Conservation (phyloP, 805 yeast genomes). For the Wickerhamomyces sydowiorum region DNA sequence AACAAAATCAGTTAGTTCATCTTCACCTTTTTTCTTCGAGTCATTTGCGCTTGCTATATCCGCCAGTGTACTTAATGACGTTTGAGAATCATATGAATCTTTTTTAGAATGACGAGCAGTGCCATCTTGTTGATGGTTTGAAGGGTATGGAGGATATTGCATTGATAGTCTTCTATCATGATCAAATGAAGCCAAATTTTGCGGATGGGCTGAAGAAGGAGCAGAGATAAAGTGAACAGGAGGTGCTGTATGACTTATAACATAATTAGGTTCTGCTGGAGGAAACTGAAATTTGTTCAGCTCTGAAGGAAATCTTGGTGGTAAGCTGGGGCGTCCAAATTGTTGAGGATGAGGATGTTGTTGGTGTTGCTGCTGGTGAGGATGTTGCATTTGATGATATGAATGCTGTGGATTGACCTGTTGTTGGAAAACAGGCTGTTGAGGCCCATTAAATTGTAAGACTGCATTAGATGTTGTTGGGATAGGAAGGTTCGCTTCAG, state of each 20-base stretch:
- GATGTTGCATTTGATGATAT: background rate
- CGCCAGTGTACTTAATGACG: slow-evolving; percentile 19
- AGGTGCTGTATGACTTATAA: background rate
- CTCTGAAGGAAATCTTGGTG: slow-evolving; percentile 5
- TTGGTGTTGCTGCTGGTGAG: background rate
- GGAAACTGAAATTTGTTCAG: background rate
- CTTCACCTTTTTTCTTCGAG: background rate
- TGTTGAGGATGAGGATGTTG: background rate
- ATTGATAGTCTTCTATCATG: slow-evolving; percentile 4
- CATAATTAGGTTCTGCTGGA: background rate
- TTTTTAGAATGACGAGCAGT: slow-evolving; percentile 8
- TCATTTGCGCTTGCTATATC: slow-evolving; percentile 16
- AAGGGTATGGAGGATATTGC: slow-evolving; percentile 2
- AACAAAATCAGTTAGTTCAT: slow-evolving; percentile 1
- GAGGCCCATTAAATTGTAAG: no score
- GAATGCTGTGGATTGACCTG: background rate
- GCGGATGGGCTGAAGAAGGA: background rate
- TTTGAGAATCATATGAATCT: slow-evolving; percentile 20
- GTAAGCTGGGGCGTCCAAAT: slow-evolving; percentile 1
- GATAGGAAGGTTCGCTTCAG: no score
- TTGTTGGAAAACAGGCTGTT: background rate
- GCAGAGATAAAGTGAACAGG: background rate
- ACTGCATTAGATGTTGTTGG: background rate
- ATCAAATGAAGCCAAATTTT: background rate
- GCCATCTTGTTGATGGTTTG: background rate